Percentiles rank a stretch among this genome's conserved stretches.
Conservation (phyloP, 805 yeast species). For the Naumovozyma castellii region DNA sequence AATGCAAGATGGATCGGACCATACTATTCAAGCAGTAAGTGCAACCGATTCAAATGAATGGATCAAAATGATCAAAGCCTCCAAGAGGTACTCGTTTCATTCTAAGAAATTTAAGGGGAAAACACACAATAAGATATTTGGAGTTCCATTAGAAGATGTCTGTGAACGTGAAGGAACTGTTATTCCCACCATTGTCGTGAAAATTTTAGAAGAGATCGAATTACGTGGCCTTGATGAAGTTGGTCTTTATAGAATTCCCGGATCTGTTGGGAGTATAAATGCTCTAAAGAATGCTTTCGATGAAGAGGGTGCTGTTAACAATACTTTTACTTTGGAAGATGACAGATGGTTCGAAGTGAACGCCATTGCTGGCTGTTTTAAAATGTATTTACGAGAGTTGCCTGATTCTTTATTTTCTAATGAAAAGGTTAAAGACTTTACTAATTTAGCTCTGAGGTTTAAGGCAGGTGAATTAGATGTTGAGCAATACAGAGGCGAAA, state of each 20-base stretch:
- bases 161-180: constrained; percentile 59
- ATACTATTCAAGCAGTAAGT: constrained; percentile 55
- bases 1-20: constrained; percentile 42
- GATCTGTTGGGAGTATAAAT: constrained; percentile 50
- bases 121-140: constrained; percentile 56
- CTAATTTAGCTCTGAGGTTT: constrained; percentile 23
- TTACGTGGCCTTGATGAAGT: constrained; percentile 81
- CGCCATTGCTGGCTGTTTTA: constrained; percentile 81
- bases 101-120: constrained; percentile 34
- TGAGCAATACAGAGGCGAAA: constrained; percentile 19
- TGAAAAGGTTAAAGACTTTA: constrained; percentile 52
- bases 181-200: constrained; percentile 58
- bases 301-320: constrained; percentile 35
- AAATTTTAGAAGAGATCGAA: constrained; percentile 68
- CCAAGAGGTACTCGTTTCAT: constrained; percentile 36
- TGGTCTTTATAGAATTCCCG: constrained; percentile 75
- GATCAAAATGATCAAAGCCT: constrained; percentile 40
- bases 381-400: constrained; percentile 71
- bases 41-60: constrained; percentile 64
- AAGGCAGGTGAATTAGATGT: constrained; percentile 15
- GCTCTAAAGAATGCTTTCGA: constrained; percentile 46
- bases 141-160: constrained; percentile 70
- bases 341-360: constrained; percentile 70
- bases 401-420: constrained; percentile 77
- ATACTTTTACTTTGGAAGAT: constrained; percentile 38